Percentiles rank a stretch among this genome's conserved stretches.
Evolutionary conservation across 176 grass and related monocot genomes (phyloP).

Genomic region (Alloteropsis semialata): DNA sequence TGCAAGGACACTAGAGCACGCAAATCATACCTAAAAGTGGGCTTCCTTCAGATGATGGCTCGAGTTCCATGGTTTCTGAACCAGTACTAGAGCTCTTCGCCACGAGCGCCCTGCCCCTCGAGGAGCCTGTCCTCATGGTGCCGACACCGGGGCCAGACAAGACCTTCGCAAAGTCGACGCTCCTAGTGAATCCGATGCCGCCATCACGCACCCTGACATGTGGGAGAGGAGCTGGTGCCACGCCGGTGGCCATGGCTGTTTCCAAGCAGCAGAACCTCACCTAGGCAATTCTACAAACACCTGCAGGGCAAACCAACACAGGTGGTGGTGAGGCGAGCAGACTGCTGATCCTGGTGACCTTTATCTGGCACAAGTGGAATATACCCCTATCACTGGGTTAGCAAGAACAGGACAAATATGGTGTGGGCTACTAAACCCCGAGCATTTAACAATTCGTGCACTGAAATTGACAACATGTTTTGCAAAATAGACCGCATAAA

Average conservation of each 20-base stretch:
- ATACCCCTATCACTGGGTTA: constrained; percentile 15
- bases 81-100: constrained; percentile 65
- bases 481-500: neutral
- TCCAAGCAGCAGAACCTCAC: constrained; percentile 7
- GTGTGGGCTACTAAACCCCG: neutral
- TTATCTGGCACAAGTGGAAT: constrained; percentile 35
- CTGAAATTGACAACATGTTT: neutral
- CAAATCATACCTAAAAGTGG: constrained; percentile 72
- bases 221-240: constrained; percentile 61
- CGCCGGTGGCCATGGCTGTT: constrained; percentile 55
- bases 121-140: constrained; percentile 27
- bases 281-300: constrained; percentile 51
- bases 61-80: constrained; percentile 82
- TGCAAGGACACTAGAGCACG: constrained; percentile 5
- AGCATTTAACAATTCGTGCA: constrained; percentile 7
- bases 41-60: constrained; percentile 96
- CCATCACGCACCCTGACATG: constrained; percentile 55
- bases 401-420: constrained; percentile 32
- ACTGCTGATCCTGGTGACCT: neutral
- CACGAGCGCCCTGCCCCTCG: constrained; percentile 43
- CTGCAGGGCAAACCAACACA: constrained; percentile 21
- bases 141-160: constrained; percentile 22
- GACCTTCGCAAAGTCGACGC: constrained; percentile 83
- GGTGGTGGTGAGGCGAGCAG: constrained; percentile 15
- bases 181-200: constrained; percentile 61